phyloP scores from a whole-genome alignment of 768 basidiomycete species.

The Hygrophorus russula region DNA sequence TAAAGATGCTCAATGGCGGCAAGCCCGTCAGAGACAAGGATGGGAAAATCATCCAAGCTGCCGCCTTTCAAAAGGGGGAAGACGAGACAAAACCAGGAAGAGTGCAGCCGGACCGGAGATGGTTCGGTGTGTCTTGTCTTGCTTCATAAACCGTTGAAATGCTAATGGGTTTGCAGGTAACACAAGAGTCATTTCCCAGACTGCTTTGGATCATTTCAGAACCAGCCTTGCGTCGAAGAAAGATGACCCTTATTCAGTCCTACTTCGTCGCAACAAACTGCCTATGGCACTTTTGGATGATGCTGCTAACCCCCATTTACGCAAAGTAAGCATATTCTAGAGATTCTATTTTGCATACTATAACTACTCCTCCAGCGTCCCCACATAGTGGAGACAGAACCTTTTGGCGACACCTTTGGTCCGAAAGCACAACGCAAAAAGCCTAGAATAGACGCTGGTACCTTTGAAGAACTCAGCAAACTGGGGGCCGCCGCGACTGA shows the following conservation, averaged over 20 bases:
- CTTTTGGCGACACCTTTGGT: slow-evolving; percentile 90
- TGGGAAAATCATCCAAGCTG: slow-evolving; percentile 88
- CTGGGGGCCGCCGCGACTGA: slow-evolving; percentile 44
- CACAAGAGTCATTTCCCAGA: slow-evolving; percentile 96
- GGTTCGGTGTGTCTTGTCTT: slow-evolving; percentile 71
- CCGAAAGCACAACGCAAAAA: slow-evolving; percentile 91
- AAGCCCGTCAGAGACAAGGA: slow-evolving; percentile 85
- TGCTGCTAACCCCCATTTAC: slow-evolving; percentile 65
- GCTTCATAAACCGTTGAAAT: slow-evolving; percentile 3
- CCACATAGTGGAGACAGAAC: slow-evolving; percentile 94
- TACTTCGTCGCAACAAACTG: slow-evolving; percentile 88
- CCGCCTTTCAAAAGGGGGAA: slow-evolving; percentile 94
- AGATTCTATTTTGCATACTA: not conserved
- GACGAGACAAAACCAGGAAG: slow-evolving; percentile 82
- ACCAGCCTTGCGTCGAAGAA: slow-evolving; percentile 77
- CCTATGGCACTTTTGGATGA: slow-evolving; percentile 96
- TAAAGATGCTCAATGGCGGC: slow-evolving; percentile 90
- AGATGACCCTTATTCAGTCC: slow-evolving; percentile 92
- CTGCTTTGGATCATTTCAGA: slow-evolving; percentile 91
- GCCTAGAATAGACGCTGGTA: slow-evolving; percentile 78
- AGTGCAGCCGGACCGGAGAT: slow-evolving; percentile 89
- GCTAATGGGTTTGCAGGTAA: slow-evolving; percentile 47
- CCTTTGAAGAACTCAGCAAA: slow-evolving; percentile 83
- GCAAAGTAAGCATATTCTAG: slow-evolving; percentile 40
- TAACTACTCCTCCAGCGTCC: slow-evolving; percentile 42